Evolutionary conservation across 2,329 filamentous ascomycete genomes (phyloP).

Genomic region (Helicocarpus griseus): DNA sequence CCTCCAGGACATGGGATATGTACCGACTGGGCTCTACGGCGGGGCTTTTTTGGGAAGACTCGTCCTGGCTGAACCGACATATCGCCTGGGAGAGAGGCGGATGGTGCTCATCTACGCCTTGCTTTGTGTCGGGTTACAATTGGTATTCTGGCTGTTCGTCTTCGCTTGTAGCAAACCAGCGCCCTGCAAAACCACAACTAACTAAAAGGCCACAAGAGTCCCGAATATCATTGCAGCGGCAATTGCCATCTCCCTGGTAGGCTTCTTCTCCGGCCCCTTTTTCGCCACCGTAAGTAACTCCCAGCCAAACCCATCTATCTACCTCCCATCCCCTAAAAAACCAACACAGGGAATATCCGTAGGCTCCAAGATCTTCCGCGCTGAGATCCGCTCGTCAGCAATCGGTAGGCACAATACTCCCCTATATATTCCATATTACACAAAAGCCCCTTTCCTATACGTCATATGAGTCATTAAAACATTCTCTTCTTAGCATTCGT

Average conservation of each 20-base stretch:
- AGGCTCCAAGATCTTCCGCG: constrained; percentile 43
- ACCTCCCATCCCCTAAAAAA: not conserved
- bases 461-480: not conserved
- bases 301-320: too few relatives aligned
- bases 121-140: constrained; percentile 44
- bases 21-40: constrained; percentile 51
- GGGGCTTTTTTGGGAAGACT: constrained; percentile 49
- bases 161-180: not conserved
- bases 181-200: not conserved
- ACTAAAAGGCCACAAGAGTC: constrained; percentile 15
- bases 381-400: constrained; percentile 39
- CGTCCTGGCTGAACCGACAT: constrained; percentile 49
- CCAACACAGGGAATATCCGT: constrained; percentile 42
- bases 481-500: constrained; percentile 33
- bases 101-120: constrained; percentile 49
- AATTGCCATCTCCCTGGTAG: constrained; percentile 45
- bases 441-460: not conserved
- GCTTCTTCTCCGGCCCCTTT: constrained; percentile 50
- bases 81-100: constrained; percentile 47
- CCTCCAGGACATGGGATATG: constrained; percentile 50
- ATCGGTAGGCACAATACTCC: constrained; percentile 28
- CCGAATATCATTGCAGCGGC: constrained; percentile 41
- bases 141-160: constrained; percentile 48
- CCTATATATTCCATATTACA: not conserved
- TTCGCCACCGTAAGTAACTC: constrained; percentile 44